phyloP scores from a whole-genome alignment of 2,329 filamentous ascomycete species.

The Pyrenophora tritici-repentis region DNA sequence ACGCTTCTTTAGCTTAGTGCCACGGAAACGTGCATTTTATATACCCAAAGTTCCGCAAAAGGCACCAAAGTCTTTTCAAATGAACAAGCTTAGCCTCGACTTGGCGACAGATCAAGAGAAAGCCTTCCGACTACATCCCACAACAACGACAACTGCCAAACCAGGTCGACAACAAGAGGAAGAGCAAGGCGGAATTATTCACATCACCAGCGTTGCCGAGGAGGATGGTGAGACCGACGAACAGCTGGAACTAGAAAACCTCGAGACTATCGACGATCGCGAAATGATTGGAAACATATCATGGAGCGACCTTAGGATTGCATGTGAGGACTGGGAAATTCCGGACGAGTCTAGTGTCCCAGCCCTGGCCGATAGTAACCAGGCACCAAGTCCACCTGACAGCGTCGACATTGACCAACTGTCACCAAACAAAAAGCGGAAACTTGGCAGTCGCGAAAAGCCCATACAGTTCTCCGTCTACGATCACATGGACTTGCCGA shows the following conservation, averaged over 20 bases:
- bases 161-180: conserved; percentile 52
- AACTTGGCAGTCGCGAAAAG: conserved; percentile 47
- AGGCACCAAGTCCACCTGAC: conserved; percentile 34
- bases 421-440: conserved; percentile 65
- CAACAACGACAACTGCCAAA: conserved; percentile 54
- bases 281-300: conserved; percentile 76
- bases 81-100: conserved; percentile 87
- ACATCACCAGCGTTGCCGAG: conserved; percentile 49
- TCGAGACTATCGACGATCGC: conserved; percentile 60
- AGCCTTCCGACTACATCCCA: conserved; percentile 73
- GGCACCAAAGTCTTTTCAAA: conserved; percentile 78
- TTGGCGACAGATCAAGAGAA: conserved; percentile 85
- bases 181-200: conserved; percentile 62
- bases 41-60: conserved; percentile 78
- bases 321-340: conserved; percentile 84
- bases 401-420: conserved; percentile 42
- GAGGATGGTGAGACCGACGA: conserved; percentile 51
- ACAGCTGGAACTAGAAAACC: conserved; percentile 54
- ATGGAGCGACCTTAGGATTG: conserved; percentile 79
- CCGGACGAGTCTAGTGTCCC: conserved; percentile 46
- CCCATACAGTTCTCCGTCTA: conserved; percentile 43
- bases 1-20: conserved; percentile 81
- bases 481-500: conserved; percentile 55
- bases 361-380: conserved; percentile 37
- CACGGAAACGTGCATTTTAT: conserved; percentile 77